Base-by-base conservation (phyloP, 78 protist genomes). In the Dictyostelium discoideum region DNA sequence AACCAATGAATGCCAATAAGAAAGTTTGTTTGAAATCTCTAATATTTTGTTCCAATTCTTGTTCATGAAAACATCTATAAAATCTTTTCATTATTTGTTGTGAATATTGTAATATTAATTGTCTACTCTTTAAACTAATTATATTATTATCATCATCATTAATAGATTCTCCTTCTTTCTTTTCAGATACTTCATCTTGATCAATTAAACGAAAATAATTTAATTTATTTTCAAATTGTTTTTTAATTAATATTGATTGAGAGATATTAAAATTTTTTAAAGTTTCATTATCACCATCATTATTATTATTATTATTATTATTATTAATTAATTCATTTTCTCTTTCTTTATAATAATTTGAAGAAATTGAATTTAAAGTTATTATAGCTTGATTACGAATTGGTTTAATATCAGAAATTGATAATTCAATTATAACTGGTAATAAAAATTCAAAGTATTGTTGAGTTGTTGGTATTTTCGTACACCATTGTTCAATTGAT, bases 21-120 rank as follows among this genome's bases (percentile, higher is more conserved):
- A 90, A 48, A 2, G 60, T 48, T n/a, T 80, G 22, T 42, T 90
- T 90, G 46, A 72, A 81, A 44, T 90, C 94, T 67, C 94, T 63
- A 32, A 73, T 46, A 5, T 48, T 48, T 54, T 72, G 80, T 24
- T 90, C 87, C 67, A 90, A 82, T 50, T 90, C 88, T 29, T 90
- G 73, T 22, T 82, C 42, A 48, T 90, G 94, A 9, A 82, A 73
- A 18, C 20, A 67, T 16, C 67, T 24, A 50, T 90, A 90, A 48
- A 46, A 82, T 26, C 84, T 46, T 82, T 82, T 37, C 82, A 90
- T 72, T 0, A 73, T 50, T 48, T 29, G 39, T 60, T 50, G 73
- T 9, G 76, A 60, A 37, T 18, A 60, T 60, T 83, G 26, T 14
- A 83, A 83, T 82, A 82, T 50, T 20, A 82, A 29, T 26, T 29